Evolutionary conservation across 495 filamentous ascomycete species (phyloP).

Genomic region (Penicillium steckii): DNA sequence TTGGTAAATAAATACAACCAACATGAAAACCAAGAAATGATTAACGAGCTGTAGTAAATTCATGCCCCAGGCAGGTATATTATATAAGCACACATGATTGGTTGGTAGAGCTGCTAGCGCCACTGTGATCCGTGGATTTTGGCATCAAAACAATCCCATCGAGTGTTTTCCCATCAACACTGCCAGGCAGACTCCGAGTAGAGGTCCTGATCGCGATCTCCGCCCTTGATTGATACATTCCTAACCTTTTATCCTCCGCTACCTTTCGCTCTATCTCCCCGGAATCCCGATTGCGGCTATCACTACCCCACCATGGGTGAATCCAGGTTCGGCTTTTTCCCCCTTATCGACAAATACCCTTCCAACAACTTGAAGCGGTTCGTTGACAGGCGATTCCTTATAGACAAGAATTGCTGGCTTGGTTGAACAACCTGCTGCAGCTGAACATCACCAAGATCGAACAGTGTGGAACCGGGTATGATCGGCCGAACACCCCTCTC

Average conservation of each 20-base stretch:
- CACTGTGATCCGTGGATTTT: slow-evolving; percentile 41
- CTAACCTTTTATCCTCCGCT: not conserved
- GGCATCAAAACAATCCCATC: slow-evolving; percentile 42
- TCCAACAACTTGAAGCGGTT: not conserved
- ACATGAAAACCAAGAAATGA: too few species aligned
- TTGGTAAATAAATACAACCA: too few species aligned
- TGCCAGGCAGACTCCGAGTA: slow-evolving; percentile 22
- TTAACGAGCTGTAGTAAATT: not conserved
- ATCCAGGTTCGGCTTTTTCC: slow-evolving; percentile 47
- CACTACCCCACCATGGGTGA: slow-evolving; percentile 53
- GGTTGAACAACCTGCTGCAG: slow-evolving; percentile 96
- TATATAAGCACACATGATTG: slow-evolving; percentile 31
- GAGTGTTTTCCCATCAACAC: slow-evolving; percentile 27
- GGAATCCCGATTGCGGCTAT: slow-evolving; percentile 11
- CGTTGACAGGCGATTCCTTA: slow-evolving; percentile 5
- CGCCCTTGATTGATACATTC: not conserved
- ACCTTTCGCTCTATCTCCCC: not conserved
- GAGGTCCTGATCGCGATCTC: slow-evolving; percentile 15
- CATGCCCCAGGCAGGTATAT: slow-evolving; percentile 19
- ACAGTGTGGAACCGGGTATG: slow-evolving; percentile 98
- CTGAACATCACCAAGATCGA: slow-evolving; percentile 98
- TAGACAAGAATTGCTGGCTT: slow-evolving; percentile 94
- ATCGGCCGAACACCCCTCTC: slow-evolving; percentile 30
- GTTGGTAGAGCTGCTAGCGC: slow-evolving; percentile 27
- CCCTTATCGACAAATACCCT: slow-evolving; percentile 13